phyloP scores from a whole-genome alignment of 2,329 filamentous ascomycete genomes.

The Fusarium nanum region DNA sequence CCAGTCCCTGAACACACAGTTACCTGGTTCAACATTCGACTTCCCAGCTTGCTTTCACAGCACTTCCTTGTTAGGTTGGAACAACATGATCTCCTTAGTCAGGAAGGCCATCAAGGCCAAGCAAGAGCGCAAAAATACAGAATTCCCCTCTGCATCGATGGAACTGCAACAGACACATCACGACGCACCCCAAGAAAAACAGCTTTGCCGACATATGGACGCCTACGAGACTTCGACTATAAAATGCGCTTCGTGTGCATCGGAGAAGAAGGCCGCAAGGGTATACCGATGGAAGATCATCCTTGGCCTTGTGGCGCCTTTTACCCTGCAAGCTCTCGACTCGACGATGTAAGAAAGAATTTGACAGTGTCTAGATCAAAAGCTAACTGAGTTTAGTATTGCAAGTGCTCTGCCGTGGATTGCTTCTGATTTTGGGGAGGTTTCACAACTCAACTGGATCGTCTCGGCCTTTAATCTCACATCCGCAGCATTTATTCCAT shows the following conservation, averaged over 20 bases:
- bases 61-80: background rate
- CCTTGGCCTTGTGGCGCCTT: conserved; percentile 68
- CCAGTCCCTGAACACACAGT: background rate
- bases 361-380: background rate
- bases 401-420: conserved; percentile 62
- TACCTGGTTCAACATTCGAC: background rate
- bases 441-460: conserved; percentile 75
- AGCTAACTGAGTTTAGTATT: conserved; percentile 43
- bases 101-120: conserved; percentile 27
- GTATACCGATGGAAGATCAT: conserved; percentile 69
- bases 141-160: background rate
- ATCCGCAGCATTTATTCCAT: conserved; percentile 73
- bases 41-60: background rate
- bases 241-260: conserved; percentile 49
- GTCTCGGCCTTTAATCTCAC: conserved; percentile 76
- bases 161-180: conserved; percentile 11
- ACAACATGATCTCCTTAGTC: conserved; percentile 26
- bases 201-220: conserved; percentile 40
- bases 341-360: conserved; percentile 63
- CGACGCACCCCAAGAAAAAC: conserved; percentile 3
- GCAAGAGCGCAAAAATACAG: conserved; percentile 11
- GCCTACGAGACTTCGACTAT: conserved; percentile 17
- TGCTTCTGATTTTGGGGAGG: conserved; percentile 70
- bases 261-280: conserved; percentile 49
- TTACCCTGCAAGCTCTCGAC: conserved; percentile 71